phyloP scores from a whole-genome alignment of 1,139 yeast species.

The Arxiozyma bovina region DNA sequence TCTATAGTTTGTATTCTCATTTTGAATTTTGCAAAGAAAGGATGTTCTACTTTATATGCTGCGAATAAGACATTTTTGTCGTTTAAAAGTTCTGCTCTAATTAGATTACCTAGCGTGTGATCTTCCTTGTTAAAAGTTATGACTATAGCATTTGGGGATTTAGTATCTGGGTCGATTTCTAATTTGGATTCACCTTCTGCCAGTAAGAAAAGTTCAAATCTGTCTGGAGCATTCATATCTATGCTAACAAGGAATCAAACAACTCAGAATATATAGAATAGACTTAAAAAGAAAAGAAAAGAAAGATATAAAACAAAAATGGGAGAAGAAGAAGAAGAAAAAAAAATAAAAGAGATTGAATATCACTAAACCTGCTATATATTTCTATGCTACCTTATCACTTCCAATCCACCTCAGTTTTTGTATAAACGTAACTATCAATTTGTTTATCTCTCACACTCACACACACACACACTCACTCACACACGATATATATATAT shows the following conservation, averaged over 20 bases:
- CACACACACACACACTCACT: too few relatives aligned
- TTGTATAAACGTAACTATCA: too few relatives aligned
- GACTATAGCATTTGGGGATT: slow-evolving; percentile 91
- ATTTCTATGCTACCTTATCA: too few relatives aligned
- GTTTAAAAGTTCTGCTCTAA: slow-evolving; percentile 75
- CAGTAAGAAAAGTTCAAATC: slow-evolving; percentile 88
- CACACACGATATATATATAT: too few relatives aligned
- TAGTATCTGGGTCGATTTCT: slow-evolving; percentile 84
- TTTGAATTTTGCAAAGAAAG: slow-evolving; percentile 87
- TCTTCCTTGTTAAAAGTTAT: slow-evolving; percentile 93
- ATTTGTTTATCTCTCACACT: too few relatives aligned
- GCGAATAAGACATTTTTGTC: slow-evolving; percentile 88
- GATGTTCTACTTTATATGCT: slow-evolving; percentile 96
- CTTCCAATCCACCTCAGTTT: too few relatives aligned
- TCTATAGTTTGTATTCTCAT: slow-evolving; percentile 94
- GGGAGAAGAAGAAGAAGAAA: too few relatives aligned
- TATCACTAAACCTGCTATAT: too few relatives aligned
- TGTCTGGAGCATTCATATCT: slow-evolving; percentile 93
- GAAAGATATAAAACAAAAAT: too few relatives aligned
- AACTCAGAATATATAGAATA: too few relatives aligned
- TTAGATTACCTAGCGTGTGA: slow-evolving; percentile 86
- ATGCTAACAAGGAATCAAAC: background rate
- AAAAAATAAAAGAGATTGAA: too few relatives aligned
- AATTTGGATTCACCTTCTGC: slow-evolving; percentile 97
- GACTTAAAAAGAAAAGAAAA: too few relatives aligned